Evolutionary conservation across 2,329 filamentous ascomycete species (phyloP).

Genomic region (Alternaria panax): DNA sequence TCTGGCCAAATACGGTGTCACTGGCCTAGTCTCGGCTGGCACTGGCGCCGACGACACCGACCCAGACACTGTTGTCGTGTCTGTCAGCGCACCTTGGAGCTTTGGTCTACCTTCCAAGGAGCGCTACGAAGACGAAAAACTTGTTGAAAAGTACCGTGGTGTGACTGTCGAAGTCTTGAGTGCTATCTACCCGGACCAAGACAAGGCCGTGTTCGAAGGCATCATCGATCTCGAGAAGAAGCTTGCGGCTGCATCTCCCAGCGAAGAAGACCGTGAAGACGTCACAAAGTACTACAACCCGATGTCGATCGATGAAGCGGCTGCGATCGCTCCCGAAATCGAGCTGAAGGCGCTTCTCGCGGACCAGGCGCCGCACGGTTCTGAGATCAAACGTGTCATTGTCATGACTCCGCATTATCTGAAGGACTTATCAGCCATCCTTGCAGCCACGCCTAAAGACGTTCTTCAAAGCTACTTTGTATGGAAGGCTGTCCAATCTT

Average conservation of each 20-base stretch:
- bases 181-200: conserved; percentile 31
- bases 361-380: conserved; percentile 60
- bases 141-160: conserved; percentile 42
- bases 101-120: conserved; percentile 52
- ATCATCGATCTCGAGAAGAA: conserved; percentile 64
- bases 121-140: conserved; percentile 44
- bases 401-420: conserved; percentile 68
- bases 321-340: conserved; percentile 64
- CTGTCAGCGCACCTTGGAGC: conserved; percentile 57
- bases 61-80: conserved; percentile 62
- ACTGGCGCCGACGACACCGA: conserved; percentile 60
- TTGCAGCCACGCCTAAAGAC: conserved; percentile 62
- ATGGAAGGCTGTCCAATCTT: conserved; percentile 68
- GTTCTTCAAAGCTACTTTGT: conserved; percentile 68
- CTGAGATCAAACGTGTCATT: conserved; percentile 63
- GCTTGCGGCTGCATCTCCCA: conserved; percentile 66
- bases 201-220: conserved; percentile 47
- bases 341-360: conserved; percentile 62
- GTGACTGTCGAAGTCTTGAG: conserved; percentile 33
- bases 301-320: conserved; percentile 63
- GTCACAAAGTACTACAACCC: conserved; percentile 74
- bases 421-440: conserved; percentile 63
- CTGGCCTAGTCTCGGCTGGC: conserved; percentile 35
- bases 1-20: conserved; percentile 57
- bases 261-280: conserved; percentile 65